Evolutionary conservation across 73 alveolate genomes (phyloP).

Genomic region (Urostyla sp.): DNA sequence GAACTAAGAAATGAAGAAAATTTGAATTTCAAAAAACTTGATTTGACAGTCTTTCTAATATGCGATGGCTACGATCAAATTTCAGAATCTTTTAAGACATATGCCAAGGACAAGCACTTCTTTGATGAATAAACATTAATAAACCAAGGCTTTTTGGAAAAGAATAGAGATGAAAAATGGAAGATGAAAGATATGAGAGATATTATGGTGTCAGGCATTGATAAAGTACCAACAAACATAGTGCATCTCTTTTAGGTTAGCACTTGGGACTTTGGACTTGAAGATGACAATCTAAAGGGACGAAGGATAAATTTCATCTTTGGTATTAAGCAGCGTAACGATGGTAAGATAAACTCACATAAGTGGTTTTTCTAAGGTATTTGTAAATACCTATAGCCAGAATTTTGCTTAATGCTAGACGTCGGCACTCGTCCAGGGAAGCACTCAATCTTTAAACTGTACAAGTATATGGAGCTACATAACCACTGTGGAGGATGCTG

Average conservation of each 20-base stretch:
- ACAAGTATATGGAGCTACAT: neutral
- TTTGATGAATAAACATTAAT: neutral
- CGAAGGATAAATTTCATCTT: slow-evolving; percentile 41
- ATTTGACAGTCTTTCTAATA: neutral
- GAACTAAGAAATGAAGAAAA: neutral
- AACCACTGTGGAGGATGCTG: neutral
- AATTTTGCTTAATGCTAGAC: slow-evolving; percentile 41
- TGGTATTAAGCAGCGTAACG: slow-evolving; percentile 55
- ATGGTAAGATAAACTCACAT: slow-evolving; percentile 71
- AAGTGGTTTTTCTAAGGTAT: slow-evolving; percentile 53
- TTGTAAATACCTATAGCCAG: slow-evolving; percentile 52
- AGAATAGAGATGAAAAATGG: neutral
- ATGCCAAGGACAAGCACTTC: slow-evolving; percentile 15
- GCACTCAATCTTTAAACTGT: slow-evolving; percentile 18
- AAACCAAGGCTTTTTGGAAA: neutral
- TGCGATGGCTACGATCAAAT: slow-evolving; percentile 36
- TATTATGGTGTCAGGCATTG: neutral
- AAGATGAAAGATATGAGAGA: slow-evolving; percentile 21
- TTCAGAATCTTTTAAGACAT: slow-evolving; percentile 1
- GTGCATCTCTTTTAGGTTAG: slow-evolving; percentile 28
- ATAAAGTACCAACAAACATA: slow-evolving; percentile 9
- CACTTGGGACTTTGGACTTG: slow-evolving; percentile 53
- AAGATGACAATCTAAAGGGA: neutral
- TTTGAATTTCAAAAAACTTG: neutral
- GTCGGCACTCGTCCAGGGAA: slow-evolving; percentile 34